Base-by-base conservation (phyloP, 2,329 filamentous ascomycete genomes). In the Allantophomopsis lycopodina region DNA sequence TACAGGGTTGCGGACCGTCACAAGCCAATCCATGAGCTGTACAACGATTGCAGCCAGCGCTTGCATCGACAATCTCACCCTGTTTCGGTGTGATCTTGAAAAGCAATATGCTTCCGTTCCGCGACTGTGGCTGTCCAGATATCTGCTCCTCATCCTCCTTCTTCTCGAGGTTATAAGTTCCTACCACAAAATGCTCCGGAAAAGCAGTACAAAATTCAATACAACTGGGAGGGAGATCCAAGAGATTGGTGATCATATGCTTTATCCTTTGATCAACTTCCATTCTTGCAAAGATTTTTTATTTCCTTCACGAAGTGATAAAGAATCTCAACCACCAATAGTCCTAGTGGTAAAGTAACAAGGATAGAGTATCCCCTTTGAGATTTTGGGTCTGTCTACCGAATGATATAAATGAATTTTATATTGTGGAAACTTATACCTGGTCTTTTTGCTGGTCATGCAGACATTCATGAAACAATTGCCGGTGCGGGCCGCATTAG, bases 91-190 rank as follows among this genome's bases (percentile, higher is more conserved):
- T 52, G 2, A 85, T 50, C 28, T 59, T 64, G 51, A 82, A 83
- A 2, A 89, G 62, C 14, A 86, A 58, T 23, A 94, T 60, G 55
- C 79, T 87, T 2, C 86, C 85, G 44, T 78, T 82, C 32, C 85
- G 77, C 37, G 61, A 71, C 53, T 87, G 81, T 1, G 65, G 49
- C 46, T 65, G 23, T 3, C 23, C 23, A 28, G 23, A 28, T 28
- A 8, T 28, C 23, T 28, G 23, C 23, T 28, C 23, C 18, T 28
- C 44, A 2, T 51, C 39, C 34, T 59, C 51, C 37, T 65, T 55
- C 44, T 68, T 68, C 45, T 86, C 65, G 20, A 94, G 68, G 45
- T 81, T 74, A 59, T 95, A 95, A 1, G 88, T 94, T 32, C 88
- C 89, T 36, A 94, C 71, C 0, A 93, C 66, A 48, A 94, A 79